Evolutionary conservation across 2,329 filamentous ascomycete species (phyloP).

Genomic region (Verticillium alfalfae): DNA sequence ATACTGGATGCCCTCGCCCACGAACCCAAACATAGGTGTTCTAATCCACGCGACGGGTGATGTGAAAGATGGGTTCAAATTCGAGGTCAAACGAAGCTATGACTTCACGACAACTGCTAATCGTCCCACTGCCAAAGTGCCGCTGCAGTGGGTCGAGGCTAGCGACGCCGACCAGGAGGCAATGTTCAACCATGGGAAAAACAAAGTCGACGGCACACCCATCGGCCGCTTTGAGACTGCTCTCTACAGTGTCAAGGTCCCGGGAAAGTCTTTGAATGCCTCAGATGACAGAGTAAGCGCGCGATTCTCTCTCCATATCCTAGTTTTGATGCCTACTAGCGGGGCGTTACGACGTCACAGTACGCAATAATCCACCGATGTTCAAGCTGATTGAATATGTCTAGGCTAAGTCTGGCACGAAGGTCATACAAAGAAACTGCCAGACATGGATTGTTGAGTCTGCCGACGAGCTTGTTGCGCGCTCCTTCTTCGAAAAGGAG

Average conservation of each 20-base stretch:
- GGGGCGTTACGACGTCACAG: no score
- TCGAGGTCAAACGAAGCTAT: conserved; percentile 21
- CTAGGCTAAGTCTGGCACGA: conserved; percentile 8
- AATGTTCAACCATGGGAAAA: conserved; percentile 18
- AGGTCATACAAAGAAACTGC: conserved; percentile 22
- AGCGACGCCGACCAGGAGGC: conserved; percentile 14
- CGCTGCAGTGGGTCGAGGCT: conserved; percentile 22
- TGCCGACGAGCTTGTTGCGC: conserved; percentile 19
- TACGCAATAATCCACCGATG: no score
- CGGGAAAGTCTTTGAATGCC: no score
- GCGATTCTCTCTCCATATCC: no score
- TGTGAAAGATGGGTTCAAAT: conserved; percentile 21
- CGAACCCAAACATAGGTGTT: conserved; percentile 15
- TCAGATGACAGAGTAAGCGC: no score
- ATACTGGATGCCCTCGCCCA: conserved; percentile 18
- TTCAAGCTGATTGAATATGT: neutral
- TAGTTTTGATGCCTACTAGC: no score
- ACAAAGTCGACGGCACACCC: conserved; percentile 9
- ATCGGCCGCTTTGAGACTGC: no score
- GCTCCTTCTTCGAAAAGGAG: conserved; percentile 17
- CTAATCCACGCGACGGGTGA: conserved; percentile 23
- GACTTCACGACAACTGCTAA: conserved; percentile 11
- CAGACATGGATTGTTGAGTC: conserved; percentile 30
- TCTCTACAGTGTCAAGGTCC: no score
- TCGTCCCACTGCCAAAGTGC: conserved; percentile 14